Conservation (phyloP, 2,329 filamentous ascomycete genomes). For the Aureobasidium pullulans region DNA sequence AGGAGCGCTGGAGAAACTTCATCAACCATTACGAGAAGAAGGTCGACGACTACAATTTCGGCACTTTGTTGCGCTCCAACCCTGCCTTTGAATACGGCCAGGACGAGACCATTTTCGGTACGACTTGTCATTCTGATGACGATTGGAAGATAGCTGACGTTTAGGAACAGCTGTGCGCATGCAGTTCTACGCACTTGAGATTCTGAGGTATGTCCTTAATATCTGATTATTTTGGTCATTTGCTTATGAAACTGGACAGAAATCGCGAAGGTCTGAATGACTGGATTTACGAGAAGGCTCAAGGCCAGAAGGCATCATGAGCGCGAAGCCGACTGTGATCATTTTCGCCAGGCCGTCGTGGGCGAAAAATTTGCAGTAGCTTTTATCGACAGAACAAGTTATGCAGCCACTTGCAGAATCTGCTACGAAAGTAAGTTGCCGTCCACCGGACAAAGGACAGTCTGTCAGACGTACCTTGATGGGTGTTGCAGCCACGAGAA, state of each 20-base stretch:
- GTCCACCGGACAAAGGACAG: background rate
- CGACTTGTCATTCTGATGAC: constrained; percentile 21
- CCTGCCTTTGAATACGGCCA: constrained; percentile 79
- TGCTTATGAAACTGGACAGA: constrained; percentile 32
- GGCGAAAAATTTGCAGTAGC: background rate
- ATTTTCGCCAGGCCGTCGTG: background rate
- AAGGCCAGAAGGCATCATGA: constrained; percentile 47
- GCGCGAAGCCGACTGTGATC: background rate
- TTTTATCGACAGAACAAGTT: background rate
- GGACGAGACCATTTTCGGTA: constrained; percentile 87
- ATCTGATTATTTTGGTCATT: background rate
- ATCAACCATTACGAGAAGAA: constrained; percentile 90
- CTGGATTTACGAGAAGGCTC: constrained; percentile 86
- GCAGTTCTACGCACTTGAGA: constrained; percentile 78
- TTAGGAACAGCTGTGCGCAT: constrained; percentile 53
- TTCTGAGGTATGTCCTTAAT: constrained; percentile 49
- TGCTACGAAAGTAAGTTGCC: background rate
- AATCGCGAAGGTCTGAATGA: constrained; percentile 89
- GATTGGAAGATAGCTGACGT: background rate
- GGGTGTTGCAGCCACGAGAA: background rate
- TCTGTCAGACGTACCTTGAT: background rate
- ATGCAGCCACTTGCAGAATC: background rate
- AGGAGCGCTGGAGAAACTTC: constrained; percentile 91
- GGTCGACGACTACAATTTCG: constrained; percentile 97
- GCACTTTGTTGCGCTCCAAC: constrained; percentile 78